Conservation (phyloP, 2,329 filamentous ascomycete species). For the Trichoderma koningii region DNA sequence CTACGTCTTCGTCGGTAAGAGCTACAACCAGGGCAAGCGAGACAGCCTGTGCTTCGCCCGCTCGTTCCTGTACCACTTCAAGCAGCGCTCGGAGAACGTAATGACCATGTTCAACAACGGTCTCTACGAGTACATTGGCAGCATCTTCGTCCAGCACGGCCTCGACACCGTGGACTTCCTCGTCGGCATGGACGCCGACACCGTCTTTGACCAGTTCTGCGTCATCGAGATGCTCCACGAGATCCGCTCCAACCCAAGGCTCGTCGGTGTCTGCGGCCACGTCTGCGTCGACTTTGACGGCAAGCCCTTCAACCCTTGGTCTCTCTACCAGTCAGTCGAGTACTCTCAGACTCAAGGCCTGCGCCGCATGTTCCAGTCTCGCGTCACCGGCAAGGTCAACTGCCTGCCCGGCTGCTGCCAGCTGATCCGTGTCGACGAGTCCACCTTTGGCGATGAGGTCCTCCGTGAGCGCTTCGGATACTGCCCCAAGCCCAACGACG, state of each 20-base stretch:
- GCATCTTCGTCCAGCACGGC: constrained; percentile 42
- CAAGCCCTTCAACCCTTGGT: constrained; percentile 47
- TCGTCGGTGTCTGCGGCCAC: constrained; percentile 52
- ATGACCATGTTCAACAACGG: constrained; percentile 51
- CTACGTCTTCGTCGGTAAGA: constrained; percentile 52
- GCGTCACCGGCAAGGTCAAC: constrained; percentile 52
- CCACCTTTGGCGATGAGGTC: constrained; percentile 50
- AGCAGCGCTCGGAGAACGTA: constrained; percentile 44
- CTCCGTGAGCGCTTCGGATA: constrained; percentile 52
- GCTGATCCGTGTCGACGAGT: constrained; percentile 52
- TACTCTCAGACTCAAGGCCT: constrained; percentile 52
- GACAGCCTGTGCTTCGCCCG: constrained; percentile 53
- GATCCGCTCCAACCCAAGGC: constrained; percentile 46
- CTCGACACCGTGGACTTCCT: constrained; percentile 47
- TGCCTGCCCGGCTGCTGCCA: constrained; percentile 54
- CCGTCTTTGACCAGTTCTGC: constrained; percentile 49
- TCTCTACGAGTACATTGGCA: constrained; percentile 46
- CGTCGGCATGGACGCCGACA: constrained; percentile 52
- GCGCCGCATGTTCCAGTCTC: constrained; percentile 52
- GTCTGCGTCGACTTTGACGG: constrained; percentile 51
- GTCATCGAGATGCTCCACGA: constrained; percentile 48
- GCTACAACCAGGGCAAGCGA: constrained; percentile 53
- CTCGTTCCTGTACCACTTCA: constrained; percentile 53
- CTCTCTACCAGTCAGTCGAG: constrained; percentile 51
- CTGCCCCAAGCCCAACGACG: constrained; percentile 51